phyloP scores from a whole-genome alignment of 1,284 basidiomycete genomes.

The Earliella scabrosa region DNA sequence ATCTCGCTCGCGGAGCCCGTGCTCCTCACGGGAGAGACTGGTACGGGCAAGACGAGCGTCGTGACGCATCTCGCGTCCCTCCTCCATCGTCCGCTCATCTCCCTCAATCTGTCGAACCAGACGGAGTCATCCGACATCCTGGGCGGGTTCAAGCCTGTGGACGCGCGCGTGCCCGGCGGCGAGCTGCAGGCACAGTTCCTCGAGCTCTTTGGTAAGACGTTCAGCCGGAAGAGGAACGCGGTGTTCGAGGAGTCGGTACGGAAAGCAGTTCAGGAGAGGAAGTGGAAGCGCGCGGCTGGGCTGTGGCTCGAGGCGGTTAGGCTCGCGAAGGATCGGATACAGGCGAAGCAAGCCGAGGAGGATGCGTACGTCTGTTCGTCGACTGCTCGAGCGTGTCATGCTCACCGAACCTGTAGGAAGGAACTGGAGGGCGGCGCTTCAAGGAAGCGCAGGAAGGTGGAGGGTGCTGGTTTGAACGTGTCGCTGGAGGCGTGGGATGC shows the following conservation, averaged over 20 bases:
- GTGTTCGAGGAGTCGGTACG: slow-evolving; percentile 86
- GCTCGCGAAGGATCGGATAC: slow-evolving; percentile 69
- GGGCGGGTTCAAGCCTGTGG: slow-evolving; percentile 95
- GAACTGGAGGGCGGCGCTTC: slow-evolving; percentile 46
- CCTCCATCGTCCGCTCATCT: slow-evolving; percentile 81
- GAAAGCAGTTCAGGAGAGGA: slow-evolving; percentile 82
- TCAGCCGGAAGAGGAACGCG: slow-evolving; percentile 90
- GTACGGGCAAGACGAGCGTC: slow-evolving; percentile 96
- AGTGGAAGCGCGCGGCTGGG: slow-evolving; percentile 85
- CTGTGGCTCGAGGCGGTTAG: slow-evolving; percentile 85
- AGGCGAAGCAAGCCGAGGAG: slow-evolving; percentile 46
- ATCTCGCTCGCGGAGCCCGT: slow-evolving; percentile 83
- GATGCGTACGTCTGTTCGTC: slow-evolving; percentile 47
- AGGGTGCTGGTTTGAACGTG: slow-evolving; percentile 46
- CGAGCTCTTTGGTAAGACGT: slow-evolving; percentile 86
- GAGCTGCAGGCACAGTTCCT: slow-evolving; percentile 80
- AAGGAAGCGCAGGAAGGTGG: slow-evolving; percentile 77
- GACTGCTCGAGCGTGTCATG: not conserved
- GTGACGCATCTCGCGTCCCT: slow-evolving; percentile 88
- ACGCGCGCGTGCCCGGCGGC: slow-evolving; percentile 80
- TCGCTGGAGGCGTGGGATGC: slow-evolving; percentile 70
- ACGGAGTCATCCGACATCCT: slow-evolving; percentile 95
- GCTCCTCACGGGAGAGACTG: slow-evolving; percentile 96
- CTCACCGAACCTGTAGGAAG: slow-evolving; percentile 24
- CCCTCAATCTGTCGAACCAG: slow-evolving; percentile 95